A percentile compares a stretch with the other conserved stretches of the same genome.
phyloP scores from a whole-genome alignment of 345 rosid species.

The Bruguiera sexangula region DNA sequence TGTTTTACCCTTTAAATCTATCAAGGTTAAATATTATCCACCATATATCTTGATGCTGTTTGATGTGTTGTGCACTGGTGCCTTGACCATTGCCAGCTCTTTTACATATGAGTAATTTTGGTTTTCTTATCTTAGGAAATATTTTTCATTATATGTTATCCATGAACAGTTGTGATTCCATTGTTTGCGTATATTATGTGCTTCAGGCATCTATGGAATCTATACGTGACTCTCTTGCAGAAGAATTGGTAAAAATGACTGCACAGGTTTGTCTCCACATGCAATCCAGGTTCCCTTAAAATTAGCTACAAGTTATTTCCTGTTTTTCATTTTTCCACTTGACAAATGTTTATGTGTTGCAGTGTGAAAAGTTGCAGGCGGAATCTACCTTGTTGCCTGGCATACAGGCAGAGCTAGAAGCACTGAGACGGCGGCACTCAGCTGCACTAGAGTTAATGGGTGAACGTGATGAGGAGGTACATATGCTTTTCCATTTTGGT shows the following conservation, averaged over 20 bases:
- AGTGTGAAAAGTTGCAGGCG: slow-evolving; percentile 83
- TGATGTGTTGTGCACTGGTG: background rate
- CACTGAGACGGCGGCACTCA: slow-evolving; percentile 84
- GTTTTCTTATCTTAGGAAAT: background rate
- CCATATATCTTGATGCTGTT: background rate
- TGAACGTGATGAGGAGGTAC: slow-evolving; percentile 99
- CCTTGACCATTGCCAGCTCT: background rate
- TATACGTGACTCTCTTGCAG: slow-evolving; percentile 94
- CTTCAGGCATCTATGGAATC: slow-evolving; percentile 89
- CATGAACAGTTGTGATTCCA: slow-evolving; percentile 1
- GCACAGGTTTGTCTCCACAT: slow-evolving; percentile 55
- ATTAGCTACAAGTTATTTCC: background rate
- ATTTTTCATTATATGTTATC: background rate
- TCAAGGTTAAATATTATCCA: background rate
- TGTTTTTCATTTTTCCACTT: slow-evolving; percentile 1
- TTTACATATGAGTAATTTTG: background rate
- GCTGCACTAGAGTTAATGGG: slow-evolving; percentile 99
- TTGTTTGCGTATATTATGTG: slow-evolving; percentile 4
- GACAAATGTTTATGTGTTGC: slow-evolving; percentile 26
- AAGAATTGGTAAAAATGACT: slow-evolving; percentile 94
- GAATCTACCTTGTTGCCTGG: slow-evolving; percentile 76
- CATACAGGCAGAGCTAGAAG: slow-evolving; percentile 84
- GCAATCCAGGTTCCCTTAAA: background rate
- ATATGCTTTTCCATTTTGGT: background rate
- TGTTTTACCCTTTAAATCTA: slow-evolving; percentile 12